Conservation (phyloP, 768 basidiomycete genomes). For the Podaxis mareebaensis region DNA sequence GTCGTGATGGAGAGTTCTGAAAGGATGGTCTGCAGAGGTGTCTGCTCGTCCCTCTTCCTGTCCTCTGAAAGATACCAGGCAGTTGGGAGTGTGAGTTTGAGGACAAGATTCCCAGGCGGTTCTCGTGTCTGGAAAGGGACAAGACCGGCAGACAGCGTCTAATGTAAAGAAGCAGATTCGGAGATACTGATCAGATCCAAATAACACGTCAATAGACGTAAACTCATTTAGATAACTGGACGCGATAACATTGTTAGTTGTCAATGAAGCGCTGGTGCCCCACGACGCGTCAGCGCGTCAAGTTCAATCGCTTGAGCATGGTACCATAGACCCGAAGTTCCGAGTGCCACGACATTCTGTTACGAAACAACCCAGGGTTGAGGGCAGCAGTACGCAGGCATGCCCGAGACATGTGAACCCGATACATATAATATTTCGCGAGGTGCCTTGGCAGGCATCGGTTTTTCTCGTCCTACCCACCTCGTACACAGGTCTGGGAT, state of each 20-base stretch:
- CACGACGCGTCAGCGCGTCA: neutral
- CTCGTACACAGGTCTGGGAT: neutral
- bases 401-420: neutral
- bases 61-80: too few relatives aligned
- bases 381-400: neutral
- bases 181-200: slow-evolving; percentile 9
- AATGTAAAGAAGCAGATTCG: neutral
- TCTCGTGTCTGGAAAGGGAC: neutral
- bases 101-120: neutral
- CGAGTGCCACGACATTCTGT: neutral
- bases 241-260: neutral
- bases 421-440: neutral
- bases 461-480: neutral
- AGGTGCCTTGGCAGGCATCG: neutral
- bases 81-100: neutral
- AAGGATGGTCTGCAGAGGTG: too few relatives aligned
- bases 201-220: slow-evolving; percentile 6
- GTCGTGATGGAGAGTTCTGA: too few relatives aligned
- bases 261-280: neutral
- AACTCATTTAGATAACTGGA: slow-evolving; percentile 6
- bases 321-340: neutral
- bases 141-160: neutral
- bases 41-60: too few relatives aligned
- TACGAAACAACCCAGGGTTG: neutral
- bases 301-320: neutral